These are phyloP conservation scores for Malassezia caprae DNA, from an alignment of 1,284 basidiomycete species.

Conservation along the genomic window DNA sequence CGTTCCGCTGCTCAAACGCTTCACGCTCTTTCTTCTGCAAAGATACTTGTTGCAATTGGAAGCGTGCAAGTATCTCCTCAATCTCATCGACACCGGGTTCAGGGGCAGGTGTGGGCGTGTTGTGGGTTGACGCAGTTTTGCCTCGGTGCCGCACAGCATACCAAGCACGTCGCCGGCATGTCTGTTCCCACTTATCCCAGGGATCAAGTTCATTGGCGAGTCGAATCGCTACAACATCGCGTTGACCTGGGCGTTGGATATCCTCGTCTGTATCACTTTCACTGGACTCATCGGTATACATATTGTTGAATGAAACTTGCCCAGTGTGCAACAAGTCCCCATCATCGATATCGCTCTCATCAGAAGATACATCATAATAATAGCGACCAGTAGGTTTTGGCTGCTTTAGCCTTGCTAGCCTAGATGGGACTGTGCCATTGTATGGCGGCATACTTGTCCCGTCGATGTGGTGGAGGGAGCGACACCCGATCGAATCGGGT, in stretches of 20 bases:
- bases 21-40: constrained; percentile 27
- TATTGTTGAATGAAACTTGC: not conserved
- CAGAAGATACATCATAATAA: constrained; percentile 14
- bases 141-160: not conserved
- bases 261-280: not conserved
- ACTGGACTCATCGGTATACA: not conserved
- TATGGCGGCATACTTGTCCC: not conserved
- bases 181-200: constrained; percentile 16
- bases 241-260: not conserved
- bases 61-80: constrained; percentile 22
- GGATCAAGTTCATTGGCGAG: constrained; percentile 17
- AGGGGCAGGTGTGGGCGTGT: not conserved
- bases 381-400: constrained; percentile 14
- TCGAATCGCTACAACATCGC: not conserved
- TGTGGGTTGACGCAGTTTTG: not conserved
- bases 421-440: not conserved
- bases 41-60: constrained; percentile 28
- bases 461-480: not conserved
- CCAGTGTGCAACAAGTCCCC: too few relatives aligned
- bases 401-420: not conserved
- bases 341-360: constrained; percentile 5
- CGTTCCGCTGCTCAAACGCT: constrained; percentile 38
- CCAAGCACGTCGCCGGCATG: constrained; percentile 8
- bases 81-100: constrained; percentile 30
- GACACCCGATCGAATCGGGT: constrained; percentile 5